A percentile compares a stretch with the other conserved stretches of the same genome.
These are phyloP conservation scores for Cadophora luteo-olivacea DNA, from an alignment of 2,329 filamentous ascomycete species.

Conservation along the genomic window DNA sequence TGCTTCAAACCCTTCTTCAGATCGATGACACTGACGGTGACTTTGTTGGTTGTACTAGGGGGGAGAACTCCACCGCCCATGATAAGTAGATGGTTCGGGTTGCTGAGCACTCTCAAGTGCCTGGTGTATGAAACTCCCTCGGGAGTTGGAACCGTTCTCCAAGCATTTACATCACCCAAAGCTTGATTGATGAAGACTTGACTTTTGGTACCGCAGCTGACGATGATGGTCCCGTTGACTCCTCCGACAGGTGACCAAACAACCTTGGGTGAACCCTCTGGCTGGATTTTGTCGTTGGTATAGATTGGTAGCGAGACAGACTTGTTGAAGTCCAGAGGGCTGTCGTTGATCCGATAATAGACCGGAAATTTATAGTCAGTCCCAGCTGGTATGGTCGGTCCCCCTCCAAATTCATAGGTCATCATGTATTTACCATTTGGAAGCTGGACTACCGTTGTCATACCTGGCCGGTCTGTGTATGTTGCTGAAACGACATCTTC, in stretches of 20 bases:
- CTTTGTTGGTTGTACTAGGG: slow-evolving; percentile 40
- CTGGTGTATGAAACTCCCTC: slow-evolving; percentile 39
- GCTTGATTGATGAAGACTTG: slow-evolving; percentile 43
- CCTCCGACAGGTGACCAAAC: slow-evolving; percentile 43
- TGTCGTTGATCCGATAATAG: slow-evolving; percentile 44
- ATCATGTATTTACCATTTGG: slow-evolving; percentile 64
- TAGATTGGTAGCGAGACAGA: slow-evolving; percentile 36
- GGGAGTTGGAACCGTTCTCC: slow-evolving; percentile 41
- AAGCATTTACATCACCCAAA: slow-evolving; percentile 39
- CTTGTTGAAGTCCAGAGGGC: slow-evolving; percentile 41
- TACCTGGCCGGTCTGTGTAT: slow-evolving; percentile 70
- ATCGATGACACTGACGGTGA: slow-evolving; percentile 44
- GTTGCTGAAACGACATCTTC: slow-evolving; percentile 68
- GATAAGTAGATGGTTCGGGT: slow-evolving; percentile 42
- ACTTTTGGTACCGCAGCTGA: slow-evolving; percentile 36
- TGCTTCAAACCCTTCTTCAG: slow-evolving; percentile 32
- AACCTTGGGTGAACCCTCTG: slow-evolving; percentile 41
- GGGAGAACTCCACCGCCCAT: slow-evolving; percentile 42
- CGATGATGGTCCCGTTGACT: slow-evolving; percentile 42
- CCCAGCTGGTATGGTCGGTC: slow-evolving; percentile 28
- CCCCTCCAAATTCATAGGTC: slow-evolving; percentile 59
- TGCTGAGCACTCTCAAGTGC: slow-evolving; percentile 40
- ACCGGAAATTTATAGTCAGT: slow-evolving; percentile 41
- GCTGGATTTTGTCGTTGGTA: slow-evolving; percentile 38
- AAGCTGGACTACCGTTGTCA: slow-evolving; percentile 67